Base-by-base conservation (phyloP, 2,329 filamentous ascomycete genomes). In the Epichloe elymi region DNA sequence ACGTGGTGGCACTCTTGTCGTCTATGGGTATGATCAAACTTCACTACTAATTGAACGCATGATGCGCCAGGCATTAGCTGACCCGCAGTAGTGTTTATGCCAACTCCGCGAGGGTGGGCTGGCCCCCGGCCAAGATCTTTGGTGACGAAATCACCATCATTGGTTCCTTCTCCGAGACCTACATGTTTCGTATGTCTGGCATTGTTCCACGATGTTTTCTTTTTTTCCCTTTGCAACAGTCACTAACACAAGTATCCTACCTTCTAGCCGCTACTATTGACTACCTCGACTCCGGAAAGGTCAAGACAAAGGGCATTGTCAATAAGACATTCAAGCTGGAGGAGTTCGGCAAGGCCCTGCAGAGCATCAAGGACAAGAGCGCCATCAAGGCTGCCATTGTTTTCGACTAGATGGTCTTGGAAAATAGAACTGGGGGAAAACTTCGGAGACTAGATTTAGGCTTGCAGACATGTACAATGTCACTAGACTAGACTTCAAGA, bases 351-450 rank as follows among this genome's bases (percentile, higher is more conserved):
- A 79, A 85, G 63, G 84, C 82, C 54, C 69, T 88, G 57, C 79
- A 86, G 64, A 75, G 78, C 52, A 86, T 88, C 72, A 79, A 74
- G 60, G 82, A 85, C 68, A 86, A 86, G 73, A 78, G 70, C 49
- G 83, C 82, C 53, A 85, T 88, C 63, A 88, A 88, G 73, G 83
- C 83, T 49, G 82, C 80, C 15, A 86, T 88, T 64, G 76, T 80
- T 45, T 86, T 85, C 59, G 82, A 86, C 55, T 79, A 74, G 14
- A 30, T 14, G 17, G 10, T 41, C 15, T 46, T 23, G 36, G 12
- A 43, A n/a, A 6, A 23, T 5, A 14, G 12, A 35, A 48, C 8
- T 15, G 14, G 19, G 19, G 12, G 23, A 17, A 11, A n/a, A n/a
- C 39, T n/a, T 33, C 3, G n/a, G 45, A 41, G 43, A 36, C 20